Percentiles rank a stretch among this genome's conserved stretches.
These are phyloP conservation scores for Solanum pimpinellifolium DNA, from an alignment of 257 asterid species.

Conservation along the genomic window DNA sequence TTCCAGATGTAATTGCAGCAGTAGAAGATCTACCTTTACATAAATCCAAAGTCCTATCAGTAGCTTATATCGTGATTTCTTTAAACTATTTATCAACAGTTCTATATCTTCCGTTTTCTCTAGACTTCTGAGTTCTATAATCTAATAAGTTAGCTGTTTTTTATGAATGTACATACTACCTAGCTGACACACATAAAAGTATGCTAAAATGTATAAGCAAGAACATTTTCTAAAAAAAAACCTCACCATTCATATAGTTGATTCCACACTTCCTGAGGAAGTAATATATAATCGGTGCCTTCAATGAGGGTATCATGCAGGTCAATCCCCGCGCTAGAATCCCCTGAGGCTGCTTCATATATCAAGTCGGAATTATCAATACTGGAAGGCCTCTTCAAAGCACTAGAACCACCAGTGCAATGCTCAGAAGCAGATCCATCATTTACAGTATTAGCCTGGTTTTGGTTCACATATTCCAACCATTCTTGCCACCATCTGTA, in stretches of 20 bases:
- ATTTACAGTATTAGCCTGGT: constrained; percentile 26
- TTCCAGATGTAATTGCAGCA: not conserved
- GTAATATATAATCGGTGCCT: constrained; percentile 96
- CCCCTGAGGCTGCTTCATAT: constrained; percentile 49
- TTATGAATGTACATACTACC: not conserved
- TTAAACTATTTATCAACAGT: not conserved
- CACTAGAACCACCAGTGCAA: constrained; percentile 29
- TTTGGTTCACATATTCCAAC: constrained; percentile 87
- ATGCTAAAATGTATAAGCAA: not conserved
- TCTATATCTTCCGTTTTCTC: not conserved
- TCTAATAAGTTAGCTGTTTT: not conserved
- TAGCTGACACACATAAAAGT: not conserved
- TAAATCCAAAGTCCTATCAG: not conserved
- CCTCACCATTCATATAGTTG: constrained; percentile 59
- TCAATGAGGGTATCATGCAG: constrained; percentile 89
- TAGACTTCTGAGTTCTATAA: not conserved
- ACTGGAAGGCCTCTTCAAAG: constrained; percentile 56
- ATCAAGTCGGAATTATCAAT: constrained; percentile 80
- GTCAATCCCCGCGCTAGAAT: constrained; percentile 53
- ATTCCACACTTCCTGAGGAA: constrained; percentile 86
- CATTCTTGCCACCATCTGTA: constrained; percentile 99
- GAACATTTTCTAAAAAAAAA: not conserved
- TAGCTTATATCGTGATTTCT: not conserved
- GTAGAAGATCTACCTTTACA: not conserved
- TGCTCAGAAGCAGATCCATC: constrained; percentile 67